Percentiles rank a stretch among this genome's conserved stretches.
Conservation (phyloP, 1,284 basidiomycete genomes). For the Gomphus sp. region DNA sequence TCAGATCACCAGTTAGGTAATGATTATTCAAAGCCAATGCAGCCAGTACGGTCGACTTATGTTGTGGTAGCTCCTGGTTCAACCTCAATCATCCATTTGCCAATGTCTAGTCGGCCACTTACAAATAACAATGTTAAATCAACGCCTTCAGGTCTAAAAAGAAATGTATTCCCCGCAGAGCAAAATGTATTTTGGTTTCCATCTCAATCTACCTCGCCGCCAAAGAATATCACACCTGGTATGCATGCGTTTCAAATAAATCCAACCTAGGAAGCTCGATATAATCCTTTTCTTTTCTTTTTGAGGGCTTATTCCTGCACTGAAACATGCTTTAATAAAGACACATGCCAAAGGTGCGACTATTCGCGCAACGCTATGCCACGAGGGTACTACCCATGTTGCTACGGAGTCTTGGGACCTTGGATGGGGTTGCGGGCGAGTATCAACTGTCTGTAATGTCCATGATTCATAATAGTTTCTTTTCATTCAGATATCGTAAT, state of each 20-base stretch:
- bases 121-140: background rate
- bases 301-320: constrained; percentile 58
- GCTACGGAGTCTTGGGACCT: constrained; percentile 45
- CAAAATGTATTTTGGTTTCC: constrained; percentile 61
- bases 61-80: background rate
- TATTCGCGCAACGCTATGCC: constrained; percentile 56
- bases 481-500: constrained; percentile 64
- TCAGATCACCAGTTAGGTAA: constrained; percentile 1
- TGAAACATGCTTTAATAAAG: constrained; percentile 46
- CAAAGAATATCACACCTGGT: constrained; percentile 68
- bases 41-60: background rate
- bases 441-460: constrained; percentile 4
- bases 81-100: background rate
- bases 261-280: background rate
- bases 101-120: background rate
- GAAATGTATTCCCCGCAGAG: constrained; percentile 12
- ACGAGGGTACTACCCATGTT: constrained; percentile 53
- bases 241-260: constrained; percentile 11
- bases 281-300: background rate
- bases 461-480: background rate
- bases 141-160: background rate
- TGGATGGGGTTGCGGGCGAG: constrained; percentile 69
- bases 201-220: constrained; percentile 36
- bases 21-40: background rate
- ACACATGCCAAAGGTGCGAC: constrained; percentile 44